A percentile compares a stretch with the other conserved stretches of the same genome.
phyloP scores from a whole-genome alignment of 2,329 filamentous ascomycete species.

The Aspergillus fijiensis region DNA sequence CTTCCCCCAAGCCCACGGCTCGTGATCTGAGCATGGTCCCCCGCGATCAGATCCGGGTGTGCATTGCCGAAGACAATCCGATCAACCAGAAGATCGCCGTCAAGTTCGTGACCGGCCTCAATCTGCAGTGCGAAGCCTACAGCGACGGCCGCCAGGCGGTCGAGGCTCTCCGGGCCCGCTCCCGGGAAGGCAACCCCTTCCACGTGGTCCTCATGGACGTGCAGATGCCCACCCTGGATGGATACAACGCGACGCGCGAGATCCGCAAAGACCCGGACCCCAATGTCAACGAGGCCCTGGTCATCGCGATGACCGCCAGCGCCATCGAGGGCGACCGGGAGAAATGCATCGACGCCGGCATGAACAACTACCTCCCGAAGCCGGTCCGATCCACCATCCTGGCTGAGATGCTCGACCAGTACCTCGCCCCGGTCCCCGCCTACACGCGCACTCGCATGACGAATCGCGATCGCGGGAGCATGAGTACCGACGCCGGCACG shows the following conservation, averaged over 20 bases:
- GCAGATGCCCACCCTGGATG: conserved; percentile 91
- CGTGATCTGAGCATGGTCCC: conserved; percentile 71
- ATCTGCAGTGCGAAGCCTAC: conserved; percentile 84
- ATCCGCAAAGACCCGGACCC: conserved; percentile 75
- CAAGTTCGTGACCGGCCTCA: conserved; percentile 81
- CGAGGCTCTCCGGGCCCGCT: conserved; percentile 74
- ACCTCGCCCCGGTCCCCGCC: conserved; percentile 55
- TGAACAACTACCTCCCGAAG: conserved; percentile 97
- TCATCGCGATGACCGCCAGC: conserved; percentile 95
- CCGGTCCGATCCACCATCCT: conserved; percentile 87
- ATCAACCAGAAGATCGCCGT: conserved; percentile 95
- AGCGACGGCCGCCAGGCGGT: conserved; percentile 87
- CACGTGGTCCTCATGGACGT: conserved; percentile 95
- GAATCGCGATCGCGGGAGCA: conserved; percentile 30
- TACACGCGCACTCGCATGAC: conserved; percentile 33
- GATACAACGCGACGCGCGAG: conserved; percentile 84
- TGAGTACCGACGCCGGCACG: conserved; percentile 29
- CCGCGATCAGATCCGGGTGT: conserved; percentile 77
- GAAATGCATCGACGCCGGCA: conserved; percentile 91
- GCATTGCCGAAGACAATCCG: conserved; percentile 91
- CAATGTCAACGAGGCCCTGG: conserved; percentile 75
- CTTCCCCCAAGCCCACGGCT: conserved; percentile 45
- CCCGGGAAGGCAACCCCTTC: conserved; percentile 71
- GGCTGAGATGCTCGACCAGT: conserved; percentile 75
- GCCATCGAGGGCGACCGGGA: conserved; percentile 93